Conservation (phyloP, 495 filamentous ascomycete genomes). For the Podospora australis region DNA sequence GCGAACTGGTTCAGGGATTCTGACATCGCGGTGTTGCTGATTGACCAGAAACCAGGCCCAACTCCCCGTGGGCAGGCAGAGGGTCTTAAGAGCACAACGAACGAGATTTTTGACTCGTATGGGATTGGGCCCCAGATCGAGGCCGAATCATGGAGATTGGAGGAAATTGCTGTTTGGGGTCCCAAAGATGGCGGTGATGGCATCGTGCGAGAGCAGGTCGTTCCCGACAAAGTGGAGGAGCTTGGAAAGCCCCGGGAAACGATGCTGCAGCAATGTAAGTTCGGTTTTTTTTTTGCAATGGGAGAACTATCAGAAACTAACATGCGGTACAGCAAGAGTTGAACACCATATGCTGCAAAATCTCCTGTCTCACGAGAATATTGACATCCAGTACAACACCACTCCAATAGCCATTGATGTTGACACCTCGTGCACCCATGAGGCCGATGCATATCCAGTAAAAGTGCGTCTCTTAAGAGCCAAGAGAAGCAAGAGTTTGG, state of each 20-base stretch:
- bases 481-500: slow-evolving; percentile 19
- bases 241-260: slow-evolving; percentile 14
- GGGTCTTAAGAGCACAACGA: slow-evolving; percentile 16
- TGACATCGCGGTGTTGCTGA: slow-evolving; percentile 8
- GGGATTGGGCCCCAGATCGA: slow-evolving; percentile 11
- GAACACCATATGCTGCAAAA: slow-evolving; percentile 34
- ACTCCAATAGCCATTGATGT: slow-evolving; percentile 39
- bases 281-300: too few relatives aligned
- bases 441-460: slow-evolving; percentile 46
- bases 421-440: slow-evolving; percentile 36
- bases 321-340: slow-evolving; percentile 39
- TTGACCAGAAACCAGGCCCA: slow-evolving; percentile 13
- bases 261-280: slow-evolving; percentile 13
- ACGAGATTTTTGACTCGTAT: slow-evolving; percentile 17
- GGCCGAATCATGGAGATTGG: slow-evolving; percentile 17
- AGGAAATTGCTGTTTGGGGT: slow-evolving; percentile 17
- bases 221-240: slow-evolving; percentile 13
- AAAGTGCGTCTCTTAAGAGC: slow-evolving; percentile 20
- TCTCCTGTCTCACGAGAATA: slow-evolving; percentile 13
- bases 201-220: slow-evolving; percentile 15
- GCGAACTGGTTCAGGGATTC: slow-evolving; percentile 17
- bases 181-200: slow-evolving; percentile 6
- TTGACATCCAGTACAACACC: slow-evolving; percentile 46
- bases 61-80: slow-evolving; percentile 14
- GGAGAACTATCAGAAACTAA: slow-evolving; percentile 22